Evolutionary conservation across 2,329 filamentous ascomycete genomes (phyloP).

Genomic region (Diplodia seriata): DNA sequence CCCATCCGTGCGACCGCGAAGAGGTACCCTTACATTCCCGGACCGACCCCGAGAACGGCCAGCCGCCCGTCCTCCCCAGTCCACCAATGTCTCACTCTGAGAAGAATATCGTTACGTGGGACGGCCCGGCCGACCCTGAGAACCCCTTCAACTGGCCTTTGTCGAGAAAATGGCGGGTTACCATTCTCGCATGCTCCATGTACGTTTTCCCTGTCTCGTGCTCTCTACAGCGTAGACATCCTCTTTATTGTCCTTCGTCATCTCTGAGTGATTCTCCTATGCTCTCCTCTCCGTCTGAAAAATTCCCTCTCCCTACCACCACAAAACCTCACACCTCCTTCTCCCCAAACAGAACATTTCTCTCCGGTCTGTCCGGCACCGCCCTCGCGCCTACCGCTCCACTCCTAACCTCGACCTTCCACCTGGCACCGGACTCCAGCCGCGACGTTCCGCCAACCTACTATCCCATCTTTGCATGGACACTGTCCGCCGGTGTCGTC

Average conservation of each 20-base stretch:
- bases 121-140: constrained; percentile 15
- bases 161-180: constrained; percentile 46
- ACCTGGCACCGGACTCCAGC: constrained; percentile 20
- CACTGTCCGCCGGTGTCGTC: constrained; percentile 46
- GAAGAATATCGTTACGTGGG: constrained; percentile 8
- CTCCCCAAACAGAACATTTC: constrained; percentile 39
- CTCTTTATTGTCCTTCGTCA: not conserved
- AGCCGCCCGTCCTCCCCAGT: not conserved
- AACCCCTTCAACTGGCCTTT: constrained; percentile 43
- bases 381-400: constrained; percentile 45
- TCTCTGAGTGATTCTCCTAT: not conserved
- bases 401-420: constrained; percentile 38
- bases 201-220: not conserved
- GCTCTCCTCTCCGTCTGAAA: not conserved
- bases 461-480: constrained; percentile 49
- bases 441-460: constrained; percentile 46
- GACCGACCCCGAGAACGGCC: not conserved
- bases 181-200: constrained; percentile 42
- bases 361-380: constrained; percentile 48
- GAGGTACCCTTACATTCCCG: not conserved
- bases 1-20: not conserved
- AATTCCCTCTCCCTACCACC: not conserved
- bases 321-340: not conserved
- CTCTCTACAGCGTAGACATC: not conserved
- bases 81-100: constrained; percentile 11